These are phyloP conservation scores for Aureobasidium sp. DNA, from an alignment of 2,329 filamentous ascomycete species.

Conservation along the genomic window DNA sequence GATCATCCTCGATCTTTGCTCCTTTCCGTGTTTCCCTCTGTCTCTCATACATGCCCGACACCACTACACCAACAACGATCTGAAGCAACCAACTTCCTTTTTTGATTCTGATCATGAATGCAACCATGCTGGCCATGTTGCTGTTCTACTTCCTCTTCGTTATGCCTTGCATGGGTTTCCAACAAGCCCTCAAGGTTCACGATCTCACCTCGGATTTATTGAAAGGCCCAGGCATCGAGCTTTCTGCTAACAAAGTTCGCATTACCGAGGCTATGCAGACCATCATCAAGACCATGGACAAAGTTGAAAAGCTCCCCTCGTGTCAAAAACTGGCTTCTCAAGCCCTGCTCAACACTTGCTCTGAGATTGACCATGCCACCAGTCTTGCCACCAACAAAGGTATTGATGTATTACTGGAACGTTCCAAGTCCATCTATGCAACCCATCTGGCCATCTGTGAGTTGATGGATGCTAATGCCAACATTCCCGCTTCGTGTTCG, in stretches of 20 bases:
- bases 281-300: conserved; percentile 39
- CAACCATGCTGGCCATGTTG: conserved; percentile 7
- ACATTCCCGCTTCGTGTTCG: conserved; percentile 46
- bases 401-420: conserved; percentile 33
- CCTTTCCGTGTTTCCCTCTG: not conserved
- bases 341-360: conserved; percentile 48
- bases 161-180: conserved; percentile 10
- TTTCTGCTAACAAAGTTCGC: conserved; percentile 14
- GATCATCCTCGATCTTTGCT: not conserved
- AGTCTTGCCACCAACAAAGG: conserved; percentile 24
- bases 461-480: conserved; percentile 43
- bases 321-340: conserved; percentile 49
- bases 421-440: conserved; percentile 52
- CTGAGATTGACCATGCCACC: conserved; percentile 37
- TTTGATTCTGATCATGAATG: conserved; percentile 1
- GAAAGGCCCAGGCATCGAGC: not conserved
- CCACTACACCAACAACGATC: not conserved
- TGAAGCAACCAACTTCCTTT: conserved; percentile 1
- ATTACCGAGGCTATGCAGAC: conserved; percentile 11
- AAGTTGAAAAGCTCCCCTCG: conserved; percentile 40
- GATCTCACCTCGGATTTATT: not conserved
- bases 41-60: not conserved
- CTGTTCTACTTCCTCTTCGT: not conserved
- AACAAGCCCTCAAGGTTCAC: conserved; percentile 15
- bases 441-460: conserved; percentile 59